Conservation (phyloP, 2,329 filamentous ascomycete species). For the Zalaria obscura region DNA sequence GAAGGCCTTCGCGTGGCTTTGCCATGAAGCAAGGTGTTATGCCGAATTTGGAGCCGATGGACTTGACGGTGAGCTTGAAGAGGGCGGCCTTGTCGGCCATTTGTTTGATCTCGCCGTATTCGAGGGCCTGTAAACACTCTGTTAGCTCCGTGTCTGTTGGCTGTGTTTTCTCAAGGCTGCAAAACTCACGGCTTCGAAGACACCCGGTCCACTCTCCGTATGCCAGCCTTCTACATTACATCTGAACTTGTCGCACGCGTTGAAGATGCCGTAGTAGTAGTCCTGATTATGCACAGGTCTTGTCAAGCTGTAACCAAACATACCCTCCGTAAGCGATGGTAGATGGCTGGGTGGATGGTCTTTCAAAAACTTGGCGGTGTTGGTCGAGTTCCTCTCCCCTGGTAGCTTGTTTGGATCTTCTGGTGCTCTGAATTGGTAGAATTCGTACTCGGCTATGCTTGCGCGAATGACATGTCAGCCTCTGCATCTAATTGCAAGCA, state of each 20-base stretch:
- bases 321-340: constrained; percentile 73
- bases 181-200: constrained; percentile 67
- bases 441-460: constrained; percentile 73
- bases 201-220: constrained; percentile 83
- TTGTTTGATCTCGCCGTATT: constrained; percentile 72
- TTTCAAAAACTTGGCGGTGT: constrained; percentile 60
- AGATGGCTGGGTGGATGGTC: constrained; percentile 60
- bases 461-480: constrained; percentile 7
- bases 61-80: constrained; percentile 93
- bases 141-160: neutral
- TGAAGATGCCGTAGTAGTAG: constrained; percentile 80
- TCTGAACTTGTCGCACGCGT: constrained; percentile 61
- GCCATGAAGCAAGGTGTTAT: constrained; percentile 99
- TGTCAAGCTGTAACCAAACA: constrained; percentile 90
- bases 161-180: neutral
- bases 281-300: constrained; percentile 80
- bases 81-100: constrained; percentile 88
- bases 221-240: constrained; percentile 91
- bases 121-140: constrained; percentile 43
- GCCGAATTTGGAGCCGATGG: constrained; percentile 69
- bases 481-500: neutral
- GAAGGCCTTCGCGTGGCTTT: constrained; percentile 79
- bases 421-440: constrained; percentile 77
- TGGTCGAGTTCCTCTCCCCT: constrained; percentile 46
- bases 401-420: constrained; percentile 21